Base-by-base conservation (phyloP, 495 filamentous ascomycete species). In the Friedmanniomyces simplex region DNA sequence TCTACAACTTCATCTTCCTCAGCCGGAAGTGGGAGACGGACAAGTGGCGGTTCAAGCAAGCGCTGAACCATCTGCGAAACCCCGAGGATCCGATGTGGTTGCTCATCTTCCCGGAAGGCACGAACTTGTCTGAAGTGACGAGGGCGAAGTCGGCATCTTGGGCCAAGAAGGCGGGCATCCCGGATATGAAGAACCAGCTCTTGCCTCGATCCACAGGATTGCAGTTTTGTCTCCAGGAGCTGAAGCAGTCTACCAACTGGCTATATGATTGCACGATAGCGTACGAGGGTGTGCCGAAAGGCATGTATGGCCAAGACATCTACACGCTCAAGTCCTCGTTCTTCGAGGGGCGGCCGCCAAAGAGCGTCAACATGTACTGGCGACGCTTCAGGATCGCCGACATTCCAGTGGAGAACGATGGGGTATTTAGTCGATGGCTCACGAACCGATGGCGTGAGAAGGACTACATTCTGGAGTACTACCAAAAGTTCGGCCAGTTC, bases 321-420 rank as follows among this genome's bases (percentile, higher is more conserved):
- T 74, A 68, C 59, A 72, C 70, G 4, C 67, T 74, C 24, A 59
- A 68, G 10, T 70, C 69, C 0, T 71, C 69, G 1, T 69, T 70
- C 54, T 74, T 74, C 46, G 70, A 74, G 63, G 71, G 71, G 6
- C 61, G 71, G 7, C 70, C 71, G 1, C 71, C 71, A 10, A 72
- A 72, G 55, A 70, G 67, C 16, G 71, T 74, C 28, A 74, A 74
- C 53, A 72, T 74, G 71, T 68, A 71, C 41, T 74, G 69, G 69
- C 68, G 71, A 32, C 63, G 71, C 14, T 74, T 72, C 56, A 62
- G 59, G 28, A 61, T 71, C 54, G 52, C 69, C 26, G 55, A 62
- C 25, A 72, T 74, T 25, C 71, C 71, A 1, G 45, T 69, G 11
- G 59, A 70, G 20, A 67, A 72, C 59, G 59, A 58, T 26, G 64